Percentiles rank a stretch among this genome's conserved stretches.
Conservation (phyloP, 257 asterid genomes). For the Echites panduratus region DNA sequence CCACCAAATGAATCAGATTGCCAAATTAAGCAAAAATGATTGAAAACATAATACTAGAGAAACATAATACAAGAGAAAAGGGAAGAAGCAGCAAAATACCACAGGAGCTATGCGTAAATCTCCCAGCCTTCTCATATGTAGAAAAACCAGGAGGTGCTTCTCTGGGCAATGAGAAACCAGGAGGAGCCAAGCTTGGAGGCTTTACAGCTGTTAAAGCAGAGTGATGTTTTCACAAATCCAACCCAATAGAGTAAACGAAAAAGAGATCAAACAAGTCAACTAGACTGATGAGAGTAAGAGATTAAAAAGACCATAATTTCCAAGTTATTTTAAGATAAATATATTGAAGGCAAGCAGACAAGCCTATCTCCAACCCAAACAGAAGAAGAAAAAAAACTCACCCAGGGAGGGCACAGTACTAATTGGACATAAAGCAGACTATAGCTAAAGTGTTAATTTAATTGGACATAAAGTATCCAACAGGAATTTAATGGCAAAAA, state of each 20-base stretch:
- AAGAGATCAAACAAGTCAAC: not conserved
- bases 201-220: slow-evolving; percentile 46
- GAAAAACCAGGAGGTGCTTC: slow-evolving; percentile 88
- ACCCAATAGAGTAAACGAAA: slow-evolving; percentile 1
- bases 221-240: slow-evolving; percentile 3
- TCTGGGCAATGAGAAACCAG: slow-evolving; percentile 71
- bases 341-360: not conserved
- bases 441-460: not conserved
- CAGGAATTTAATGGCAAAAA: not conserved
- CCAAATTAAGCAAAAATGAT: not conserved
- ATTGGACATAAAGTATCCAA: not conserved
- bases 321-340: not conserved
- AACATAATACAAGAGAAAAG: slow-evolving; percentile 6
- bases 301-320: not conserved
- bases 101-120: slow-evolving; percentile 41
- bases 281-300: not conserved
- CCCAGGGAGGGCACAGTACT: not conserved
- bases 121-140: slow-evolving; percentile 39
- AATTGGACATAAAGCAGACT: not conserved
- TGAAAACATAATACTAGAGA: not conserved
- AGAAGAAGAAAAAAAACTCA: not conserved
- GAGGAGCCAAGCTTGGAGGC: slow-evolving; percentile 66
- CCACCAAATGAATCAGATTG: slow-evolving; percentile 4
- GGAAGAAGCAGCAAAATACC: slow-evolving; percentile 28
- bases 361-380: not conserved